Base-by-base conservation (phyloP, 345 rosid genomes). In the Clausena lansium region DNA sequence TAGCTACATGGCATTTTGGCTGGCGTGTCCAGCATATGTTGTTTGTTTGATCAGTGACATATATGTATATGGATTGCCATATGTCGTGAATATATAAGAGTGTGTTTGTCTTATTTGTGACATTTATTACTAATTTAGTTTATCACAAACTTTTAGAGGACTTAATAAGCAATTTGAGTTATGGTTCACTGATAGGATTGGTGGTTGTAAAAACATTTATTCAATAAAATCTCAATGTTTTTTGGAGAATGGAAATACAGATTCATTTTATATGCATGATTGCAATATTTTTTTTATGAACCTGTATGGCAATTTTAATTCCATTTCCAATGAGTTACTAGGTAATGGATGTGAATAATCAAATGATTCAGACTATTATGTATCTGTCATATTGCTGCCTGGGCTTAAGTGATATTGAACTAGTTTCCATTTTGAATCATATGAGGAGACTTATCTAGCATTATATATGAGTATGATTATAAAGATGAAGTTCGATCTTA, bases 71-170 rank as follows among this genome's bases (percentile, higher is more conserved):
- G 35, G 7, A 10, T 38, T 25, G 54, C 9, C 19, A 15, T 11
- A 22, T n/a, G 70, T n/a, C 55, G 2, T 13, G 50, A 14, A 15
- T 24, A 15, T 2, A 7, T 52, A 24, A 70, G 74, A 52, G 32
- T 57, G 17, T 55, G 22, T 10, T 72, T 55, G 3, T 72, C 17
- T 19, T 8, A 54, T 55, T 35, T 9, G 7, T 55, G 71, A 5
- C 36, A 72, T n/a, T 10, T 57, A 33, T 72, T 72, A 58, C 9
- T 32, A n/a, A 24, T 72, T 72, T 27, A 22, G 64, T 72, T 55
- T 35, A 54, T 35, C 17, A n/a, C 14, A 13, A 11, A 55, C 63
- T 57, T 55, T n/a, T 17, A n/a, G 75, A 57, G 75, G n/a, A 32
- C 17, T 60, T n/a, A 36, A 2, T 19, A 20, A 35, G 7, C 5